phyloP scores from a whole-genome alignment of 371 early-diverging fungal species.

The Mortierella sp. region DNA sequence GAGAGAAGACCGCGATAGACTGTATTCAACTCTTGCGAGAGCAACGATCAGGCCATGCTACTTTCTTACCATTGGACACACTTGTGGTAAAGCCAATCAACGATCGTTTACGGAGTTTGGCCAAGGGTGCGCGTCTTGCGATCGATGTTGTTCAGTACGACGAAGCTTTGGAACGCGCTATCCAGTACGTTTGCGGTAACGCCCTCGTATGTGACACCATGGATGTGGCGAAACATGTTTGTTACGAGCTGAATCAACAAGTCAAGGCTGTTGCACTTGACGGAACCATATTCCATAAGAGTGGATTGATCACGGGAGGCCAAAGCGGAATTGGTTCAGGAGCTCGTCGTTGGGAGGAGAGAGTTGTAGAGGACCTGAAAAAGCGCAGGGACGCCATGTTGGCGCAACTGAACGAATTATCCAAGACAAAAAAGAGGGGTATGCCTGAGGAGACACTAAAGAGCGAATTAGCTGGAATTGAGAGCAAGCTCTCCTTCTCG shows the following conservation, averaged over 20 bases:
- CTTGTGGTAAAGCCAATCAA: slow-evolving; percentile 78
- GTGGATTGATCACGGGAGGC: slow-evolving; percentile 96
- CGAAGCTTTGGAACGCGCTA: slow-evolving; percentile 77
- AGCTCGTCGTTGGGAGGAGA: slow-evolving; percentile 88
- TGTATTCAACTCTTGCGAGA: slow-evolving; percentile 91
- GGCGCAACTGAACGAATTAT: slow-evolving; percentile 78
- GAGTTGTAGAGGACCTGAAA: slow-evolving; percentile 82
- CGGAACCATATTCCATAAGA: slow-evolving; percentile 95
- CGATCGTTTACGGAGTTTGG: slow-evolving; percentile 83
- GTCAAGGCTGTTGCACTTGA: slow-evolving; percentile 95
- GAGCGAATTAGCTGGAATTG: slow-evolving; percentile 71
- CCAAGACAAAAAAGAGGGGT: slow-evolving; percentile 77
- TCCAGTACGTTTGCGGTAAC: slow-evolving; percentile 91
- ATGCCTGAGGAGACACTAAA: slow-evolving; percentile 73
- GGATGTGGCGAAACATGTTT: slow-evolving; percentile 87
- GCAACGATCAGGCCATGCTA: slow-evolving; percentile 92
- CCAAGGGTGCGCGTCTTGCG: slow-evolving; percentile 86
- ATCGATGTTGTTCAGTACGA: slow-evolving; percentile 92
- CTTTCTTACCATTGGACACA: slow-evolving; percentile 95
- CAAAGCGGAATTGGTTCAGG: slow-evolving; percentile 57
- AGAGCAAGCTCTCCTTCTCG: slow-evolving; percentile 67
- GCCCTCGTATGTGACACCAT: slow-evolving; percentile 91
- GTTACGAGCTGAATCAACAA: slow-evolving; percentile 82
- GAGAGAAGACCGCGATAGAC: slow-evolving; percentile 82
- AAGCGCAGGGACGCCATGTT: slow-evolving; percentile 77